Percentiles rank a stretch among this genome's conserved stretches.
These are phyloP conservation scores for Filobasidium wieringae DNA, from an alignment of 768 basidiomycete genomes.

Conservation along the genomic window DNA sequence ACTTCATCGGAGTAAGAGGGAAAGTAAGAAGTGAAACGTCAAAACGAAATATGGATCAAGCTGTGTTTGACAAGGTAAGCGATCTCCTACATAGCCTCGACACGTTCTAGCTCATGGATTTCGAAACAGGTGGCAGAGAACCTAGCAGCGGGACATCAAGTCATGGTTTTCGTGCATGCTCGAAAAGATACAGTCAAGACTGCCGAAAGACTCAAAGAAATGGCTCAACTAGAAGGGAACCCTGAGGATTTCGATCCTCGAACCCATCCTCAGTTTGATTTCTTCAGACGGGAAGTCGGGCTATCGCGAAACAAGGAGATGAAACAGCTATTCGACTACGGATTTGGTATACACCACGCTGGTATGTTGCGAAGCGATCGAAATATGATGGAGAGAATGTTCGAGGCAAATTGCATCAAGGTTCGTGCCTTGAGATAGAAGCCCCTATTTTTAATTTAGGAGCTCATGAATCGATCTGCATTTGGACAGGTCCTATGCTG, in stretches of 20 bases:
- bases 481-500: conserved; percentile 74
- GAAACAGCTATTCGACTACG: conserved; percentile 80
- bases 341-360: conserved; percentile 96
- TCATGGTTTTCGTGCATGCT: conserved; percentile 99
- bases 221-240: conserved; percentile 57
- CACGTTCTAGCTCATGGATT: not conserved
- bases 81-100: too few relatives aligned
- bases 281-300: conserved; percentile 65
- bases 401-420: conserved; percentile 81
- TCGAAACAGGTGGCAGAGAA: conserved; percentile 55
- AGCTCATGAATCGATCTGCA: not conserved
- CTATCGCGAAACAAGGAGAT: conserved; percentile 88
- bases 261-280: conserved; percentile 63
- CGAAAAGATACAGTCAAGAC: conserved; percentile 95
- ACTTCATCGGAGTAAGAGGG: conserved; percentile 85
- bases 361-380: conserved; percentile 92
- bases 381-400: conserved; percentile 90
- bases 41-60: conserved; percentile 75
- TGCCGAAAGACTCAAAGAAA: conserved; percentile 66
- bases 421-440: conserved; percentile 40
- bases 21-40: conserved; percentile 62
- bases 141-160: conserved; percentile 85
- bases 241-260: conserved; percentile 67
- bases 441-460: not conserved
- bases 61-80: conserved; percentile 66